Evolutionary conservation across 2,329 filamentous ascomycete species (phyloP).

Genomic region (Colletotrichum sp.): DNA sequence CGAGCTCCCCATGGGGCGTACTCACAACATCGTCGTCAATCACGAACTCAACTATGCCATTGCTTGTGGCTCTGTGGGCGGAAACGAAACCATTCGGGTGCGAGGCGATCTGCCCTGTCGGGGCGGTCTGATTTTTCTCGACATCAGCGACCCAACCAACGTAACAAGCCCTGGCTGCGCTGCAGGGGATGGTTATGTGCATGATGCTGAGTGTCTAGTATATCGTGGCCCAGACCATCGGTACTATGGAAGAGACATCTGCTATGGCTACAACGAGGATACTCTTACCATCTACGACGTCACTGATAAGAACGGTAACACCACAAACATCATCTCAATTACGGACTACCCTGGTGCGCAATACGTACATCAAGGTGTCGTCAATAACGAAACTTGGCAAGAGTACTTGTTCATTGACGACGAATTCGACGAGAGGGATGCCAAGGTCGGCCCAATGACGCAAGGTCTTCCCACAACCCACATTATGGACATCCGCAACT

Average conservation of each 20-base stretch:
- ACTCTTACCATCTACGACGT: slow-evolving; percentile 57
- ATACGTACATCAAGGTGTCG: slow-evolving; percentile 62
- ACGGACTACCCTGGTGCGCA: slow-evolving; percentile 55
- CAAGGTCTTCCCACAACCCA: slow-evolving; percentile 50
- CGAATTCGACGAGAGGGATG: slow-evolving; percentile 52
- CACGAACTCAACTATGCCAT: slow-evolving; percentile 50
- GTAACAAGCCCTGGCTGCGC: slow-evolving; percentile 60
- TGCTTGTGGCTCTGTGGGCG: slow-evolving; percentile 43
- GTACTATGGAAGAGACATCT: slow-evolving; percentile 54
- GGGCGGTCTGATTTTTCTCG: slow-evolving; percentile 64
- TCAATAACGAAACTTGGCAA: slow-evolving; percentile 49
- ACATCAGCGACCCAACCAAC: slow-evolving; percentile 58
- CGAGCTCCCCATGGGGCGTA: slow-evolving; percentile 40
- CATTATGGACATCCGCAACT: slow-evolving; percentile 49
- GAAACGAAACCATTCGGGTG: slow-evolving; percentile 29
- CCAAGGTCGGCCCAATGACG: slow-evolving; percentile 39
- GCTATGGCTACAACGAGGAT: slow-evolving; percentile 62
- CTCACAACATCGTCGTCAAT: slow-evolving; percentile 56
- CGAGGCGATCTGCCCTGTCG: slow-evolving; percentile 40
- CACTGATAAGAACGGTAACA: slow-evolving; percentile 48
- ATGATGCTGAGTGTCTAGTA: slow-evolving; percentile 65
- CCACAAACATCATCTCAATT: slow-evolving; percentile 51
- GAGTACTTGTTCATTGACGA: slow-evolving; percentile 51
- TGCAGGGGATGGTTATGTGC: slow-evolving; percentile 62
- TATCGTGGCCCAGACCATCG: slow-evolving; percentile 54